Evolutionary conservation across 108 stramenopile genomes (phyloP).

Genomic region (Pseudonitzschia multistriata): DNA sequence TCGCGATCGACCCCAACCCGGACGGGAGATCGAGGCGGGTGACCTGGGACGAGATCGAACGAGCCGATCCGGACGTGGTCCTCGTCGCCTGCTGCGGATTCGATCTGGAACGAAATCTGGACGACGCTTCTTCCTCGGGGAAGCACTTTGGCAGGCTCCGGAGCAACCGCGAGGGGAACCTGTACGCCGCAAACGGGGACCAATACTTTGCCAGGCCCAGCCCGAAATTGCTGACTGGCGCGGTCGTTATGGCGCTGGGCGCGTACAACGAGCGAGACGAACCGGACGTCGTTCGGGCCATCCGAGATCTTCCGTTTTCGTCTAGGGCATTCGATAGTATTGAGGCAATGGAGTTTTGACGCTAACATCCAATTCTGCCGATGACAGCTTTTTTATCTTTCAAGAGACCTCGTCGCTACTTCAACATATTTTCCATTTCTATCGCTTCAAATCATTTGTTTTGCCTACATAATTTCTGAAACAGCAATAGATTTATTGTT

Average conservation of each 20-base stretch:
- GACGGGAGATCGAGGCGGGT: slow-evolving; percentile 49
- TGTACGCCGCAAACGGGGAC: slow-evolving; percentile 79
- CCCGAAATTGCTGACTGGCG: slow-evolving; percentile 63
- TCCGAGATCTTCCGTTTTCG: slow-evolving; percentile 27
- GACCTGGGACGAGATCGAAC: slow-evolving; percentile 50
- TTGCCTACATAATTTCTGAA: too few species aligned
- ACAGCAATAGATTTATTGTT: too few species aligned
- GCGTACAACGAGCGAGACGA: slow-evolving; percentile 39
- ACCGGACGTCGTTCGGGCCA: slow-evolving; percentile 26
- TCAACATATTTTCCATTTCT: too few species aligned
- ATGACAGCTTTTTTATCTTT: too few species aligned
- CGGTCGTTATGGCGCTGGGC: slow-evolving; percentile 61
- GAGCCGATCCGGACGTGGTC: slow-evolving; percentile 71
- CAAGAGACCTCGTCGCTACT: too few species aligned
- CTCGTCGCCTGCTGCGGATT: slow-evolving; percentile 86
- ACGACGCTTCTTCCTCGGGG: slow-evolving; percentile 38
- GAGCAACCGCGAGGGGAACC: slow-evolving; percentile 45
- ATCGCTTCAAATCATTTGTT: too few species aligned
- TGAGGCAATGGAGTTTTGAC: neutral
- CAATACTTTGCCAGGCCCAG: slow-evolving; percentile 83
- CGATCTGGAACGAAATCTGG: slow-evolving; percentile 60
- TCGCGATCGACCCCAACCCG: neutral
- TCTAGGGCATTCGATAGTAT: neutral
- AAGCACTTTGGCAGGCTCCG: slow-evolving; percentile 38
- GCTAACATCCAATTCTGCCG: too few species aligned